Conservation (phyloP, 306 rosid genomes). For the Chamaecrista fasciculata region DNA sequence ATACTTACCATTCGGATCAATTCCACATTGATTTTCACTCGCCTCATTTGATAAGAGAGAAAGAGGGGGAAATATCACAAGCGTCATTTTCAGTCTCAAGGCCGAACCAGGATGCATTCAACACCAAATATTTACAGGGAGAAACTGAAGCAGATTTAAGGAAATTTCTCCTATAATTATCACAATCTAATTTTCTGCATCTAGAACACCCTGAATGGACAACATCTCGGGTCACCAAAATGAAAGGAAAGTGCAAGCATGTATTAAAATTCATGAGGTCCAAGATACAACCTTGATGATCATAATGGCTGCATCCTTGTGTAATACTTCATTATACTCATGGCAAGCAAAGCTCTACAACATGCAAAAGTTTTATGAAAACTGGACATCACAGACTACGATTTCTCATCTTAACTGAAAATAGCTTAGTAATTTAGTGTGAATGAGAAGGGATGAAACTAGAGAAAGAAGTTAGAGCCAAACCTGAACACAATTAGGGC, state of each 20-base stretch:
- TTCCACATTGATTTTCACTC: too few species aligned
- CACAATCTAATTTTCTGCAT: conserved; percentile 45
- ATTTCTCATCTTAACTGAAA: not conserved
- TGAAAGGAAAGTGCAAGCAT: conserved; percentile 16
- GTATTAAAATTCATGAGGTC: conserved; percentile 28
- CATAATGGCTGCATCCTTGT: conserved; percentile 83
- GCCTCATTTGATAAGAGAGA: too few species aligned
- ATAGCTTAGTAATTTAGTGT: not conserved
- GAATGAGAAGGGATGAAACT: not conserved
- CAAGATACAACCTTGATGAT: conserved; percentile 60
- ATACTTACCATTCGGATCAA: too few species aligned
- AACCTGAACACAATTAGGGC: conserved; percentile 90
- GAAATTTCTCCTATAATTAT: not conserved
- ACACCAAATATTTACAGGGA: not conserved
- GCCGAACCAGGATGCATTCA: too few species aligned
- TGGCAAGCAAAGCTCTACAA: conserved; percentile 75
- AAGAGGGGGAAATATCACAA: too few species aligned
- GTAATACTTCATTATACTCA: conserved; percentile 77
- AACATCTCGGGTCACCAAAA: conserved; percentile 31
- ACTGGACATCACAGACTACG: not conserved
- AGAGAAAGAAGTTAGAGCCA: conserved; percentile 7
- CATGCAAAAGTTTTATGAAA: conserved; percentile 24
- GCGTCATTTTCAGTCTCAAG: too few species aligned
- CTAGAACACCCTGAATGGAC: conserved; percentile 70
- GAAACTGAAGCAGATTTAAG: not conserved